Percentiles rank a stretch among this genome's conserved stretches.
These are phyloP conservation scores for Paramecium biaurelia DNA, from an alignment of 73 alveolate genomes.

Conservation along the genomic window DNA sequence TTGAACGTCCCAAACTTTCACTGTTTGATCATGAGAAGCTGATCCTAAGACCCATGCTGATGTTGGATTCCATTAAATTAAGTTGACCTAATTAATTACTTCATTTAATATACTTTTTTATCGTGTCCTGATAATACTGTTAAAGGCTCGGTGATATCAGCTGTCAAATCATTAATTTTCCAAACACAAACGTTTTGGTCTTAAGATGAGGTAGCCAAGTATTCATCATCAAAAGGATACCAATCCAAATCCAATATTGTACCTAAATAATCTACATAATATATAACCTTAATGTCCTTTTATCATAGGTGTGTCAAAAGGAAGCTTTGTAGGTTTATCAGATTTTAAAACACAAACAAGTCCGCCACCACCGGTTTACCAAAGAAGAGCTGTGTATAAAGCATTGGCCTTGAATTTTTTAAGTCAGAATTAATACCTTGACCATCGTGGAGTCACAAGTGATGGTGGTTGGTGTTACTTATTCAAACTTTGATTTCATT, in stretches of 20 bases:
- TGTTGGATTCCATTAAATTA: constrained; percentile 45
- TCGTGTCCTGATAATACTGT: constrained; percentile 89
- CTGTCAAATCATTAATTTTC: constrained; percentile 86
- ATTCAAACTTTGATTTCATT: constrained; percentile 59
- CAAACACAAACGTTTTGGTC: constrained; percentile 90
- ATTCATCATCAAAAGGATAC: constrained; percentile 89
- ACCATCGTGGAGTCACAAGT: constrained; percentile 67
- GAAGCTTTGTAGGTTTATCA: constrained; percentile 37
- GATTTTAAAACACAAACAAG: constrained; percentile 17
- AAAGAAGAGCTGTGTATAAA: constrained; percentile 47
- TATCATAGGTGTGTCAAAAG: constrained; percentile 73
- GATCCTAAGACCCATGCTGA: constrained; percentile 37
- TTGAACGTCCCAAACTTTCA: constrained; percentile 90
- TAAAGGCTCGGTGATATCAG: constrained; percentile 81
- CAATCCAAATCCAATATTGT: constrained; percentile 93
- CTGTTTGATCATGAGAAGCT: constrained; percentile 56
- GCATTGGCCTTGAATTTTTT: constrained; percentile 28
- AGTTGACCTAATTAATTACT: constrained; percentile 69
- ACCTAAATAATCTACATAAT: constrained; percentile 40
- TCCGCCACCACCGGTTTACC: constrained; percentile 70
- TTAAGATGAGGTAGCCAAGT: constrained; percentile 92
- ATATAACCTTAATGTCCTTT: constrained; percentile 84
- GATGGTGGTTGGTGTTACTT: constrained; percentile 50
- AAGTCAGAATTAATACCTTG: neutral
- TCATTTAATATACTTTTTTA: constrained; percentile 88